These are phyloP conservation scores for Mortierella sp. DNA, from an alignment of 371 early-diverging fungal species.

Conservation along the genomic window DNA sequence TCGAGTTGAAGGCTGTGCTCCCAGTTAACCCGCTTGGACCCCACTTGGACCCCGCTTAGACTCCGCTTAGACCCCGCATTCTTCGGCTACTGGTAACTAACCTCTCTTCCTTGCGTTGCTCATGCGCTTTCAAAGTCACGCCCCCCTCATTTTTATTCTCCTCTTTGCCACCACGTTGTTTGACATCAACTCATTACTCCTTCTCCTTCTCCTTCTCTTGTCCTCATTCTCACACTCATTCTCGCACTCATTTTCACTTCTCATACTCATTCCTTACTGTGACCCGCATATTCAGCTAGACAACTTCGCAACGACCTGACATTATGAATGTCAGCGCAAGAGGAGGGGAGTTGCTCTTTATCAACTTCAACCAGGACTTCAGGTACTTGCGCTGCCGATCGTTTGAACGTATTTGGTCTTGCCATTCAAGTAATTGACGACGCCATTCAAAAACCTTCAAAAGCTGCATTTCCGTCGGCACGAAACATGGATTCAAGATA, in stretches of 20 bases:
- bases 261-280: background rate
- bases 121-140: too few species aligned
- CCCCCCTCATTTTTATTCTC: background rate
- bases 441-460: background rate
- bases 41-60: too few species aligned
- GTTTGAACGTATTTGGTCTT: too few species aligned
- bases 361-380: constrained; percentile 95
- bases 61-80: too few species aligned
- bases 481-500: constrained; percentile 86
- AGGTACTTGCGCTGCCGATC: constrained; percentile 62
- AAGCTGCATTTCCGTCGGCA: constrained; percentile 93
- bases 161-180: background rate
- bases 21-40: too few species aligned
- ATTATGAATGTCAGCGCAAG: constrained; percentile 57
- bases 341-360: constrained; percentile 71
- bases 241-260: background rate
- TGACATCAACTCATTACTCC: too few species aligned
- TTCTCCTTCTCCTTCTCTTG: background rate
- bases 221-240: background rate
- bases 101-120: too few species aligned
- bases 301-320: too few species aligned
- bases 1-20: too few species aligned
- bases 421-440: too few species aligned
- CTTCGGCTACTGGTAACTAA: too few species aligned
- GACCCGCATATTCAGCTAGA: too few species aligned